Conservation (phyloP, 1,284 basidiomycete species). For the Mrakiaceae sp. region DNA sequence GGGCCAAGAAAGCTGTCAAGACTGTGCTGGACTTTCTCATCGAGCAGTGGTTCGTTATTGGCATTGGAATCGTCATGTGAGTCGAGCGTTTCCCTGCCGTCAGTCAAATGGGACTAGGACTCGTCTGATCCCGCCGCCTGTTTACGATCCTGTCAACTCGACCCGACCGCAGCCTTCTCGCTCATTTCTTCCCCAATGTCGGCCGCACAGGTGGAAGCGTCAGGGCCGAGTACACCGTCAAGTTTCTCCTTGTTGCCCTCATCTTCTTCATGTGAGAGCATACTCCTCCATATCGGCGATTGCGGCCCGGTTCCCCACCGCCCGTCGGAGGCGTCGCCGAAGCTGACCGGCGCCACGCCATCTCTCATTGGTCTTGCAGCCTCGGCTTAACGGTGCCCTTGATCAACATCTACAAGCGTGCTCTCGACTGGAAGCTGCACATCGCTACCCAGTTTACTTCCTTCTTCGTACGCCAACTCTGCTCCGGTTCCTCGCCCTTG, state of each 20-base stretch:
- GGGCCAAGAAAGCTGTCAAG: neutral
- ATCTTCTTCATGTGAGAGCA: constrained; percentile 33
- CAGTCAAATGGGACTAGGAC: neutral
- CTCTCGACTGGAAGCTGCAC: constrained; percentile 25
- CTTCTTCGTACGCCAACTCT: constrained; percentile 18
- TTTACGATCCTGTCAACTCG: neutral
- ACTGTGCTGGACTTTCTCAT: neutral
- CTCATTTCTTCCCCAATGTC: constrained; percentile 24
- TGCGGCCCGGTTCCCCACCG: neutral
- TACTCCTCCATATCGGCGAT: constrained; percentile 19
- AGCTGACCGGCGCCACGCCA: too few relatives aligned
- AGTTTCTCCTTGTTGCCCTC: constrained; percentile 27
- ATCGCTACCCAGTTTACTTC: constrained; percentile 23
- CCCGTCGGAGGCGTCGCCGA: neutral
- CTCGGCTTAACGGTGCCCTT: too few relatives aligned
- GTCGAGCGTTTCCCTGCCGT: neutral
- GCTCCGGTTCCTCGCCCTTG: constrained; percentile 7
- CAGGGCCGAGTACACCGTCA: constrained; percentile 21
- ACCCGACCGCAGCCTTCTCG: constrained; percentile 18
- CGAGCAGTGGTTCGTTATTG: constrained; percentile 14
- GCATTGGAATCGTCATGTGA: constrained; percentile 15
- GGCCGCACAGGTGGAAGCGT: constrained; percentile 22
- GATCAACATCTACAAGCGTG: constrained; percentile 11
- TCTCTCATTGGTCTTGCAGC: too few relatives aligned
- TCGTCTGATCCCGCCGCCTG: neutral